Evolutionary conservation across 257 asterid genomes (phyloP), one percentile per base, ranked within the genome.

Genomic region (Marsdenia floribunda): DNA sequence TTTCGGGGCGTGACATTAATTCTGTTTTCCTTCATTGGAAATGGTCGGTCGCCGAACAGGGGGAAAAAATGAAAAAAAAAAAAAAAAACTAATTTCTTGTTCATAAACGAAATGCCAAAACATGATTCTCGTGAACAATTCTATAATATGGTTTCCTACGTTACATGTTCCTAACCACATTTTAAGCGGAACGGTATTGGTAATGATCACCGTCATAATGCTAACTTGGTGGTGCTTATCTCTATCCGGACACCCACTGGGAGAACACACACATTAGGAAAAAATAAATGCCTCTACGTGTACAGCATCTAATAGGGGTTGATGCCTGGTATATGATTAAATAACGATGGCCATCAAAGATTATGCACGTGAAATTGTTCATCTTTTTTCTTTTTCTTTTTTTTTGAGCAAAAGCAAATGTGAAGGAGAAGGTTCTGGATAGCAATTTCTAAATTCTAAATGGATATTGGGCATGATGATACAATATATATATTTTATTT

Each of bases 241-340:
- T 44, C 53, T 9, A 60, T 44, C 47, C 15, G 9, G 68, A 73
- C 24, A 55, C 73, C 73, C 73, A 75, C 55, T 24, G 12, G 68
- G 46, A 67, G n/a, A 46, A 75, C 67, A 38, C 59, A 49, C 54
- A 44, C 2, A 54, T 55, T 6, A 68, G n/a, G 40, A 53, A 68
- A 38, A 16, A 24, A 44, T 44, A 44, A 5, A 37, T 46, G 29
- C 19, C 4, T 38, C 9, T 1, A 50, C 53, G 40, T 74, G 77
- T 61, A 47, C 26, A 35, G 72, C 53, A 15, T 42, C 54, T 11
- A 13, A 49, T 13, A 11, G 54, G 54, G 19, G 54, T 49, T 49
- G 18, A 42, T 42, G 6, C 47, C 6, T 42, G 47, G 6, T 35
- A 12, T 18, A 50, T 3, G 15, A 8, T 14, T 6, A 3, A 13